Percentiles rank a stretch among this genome's conserved stretches.
phyloP scores from a whole-genome alignment of 108 stramenopile genomes.

The Cyclotella baltica region DNA sequence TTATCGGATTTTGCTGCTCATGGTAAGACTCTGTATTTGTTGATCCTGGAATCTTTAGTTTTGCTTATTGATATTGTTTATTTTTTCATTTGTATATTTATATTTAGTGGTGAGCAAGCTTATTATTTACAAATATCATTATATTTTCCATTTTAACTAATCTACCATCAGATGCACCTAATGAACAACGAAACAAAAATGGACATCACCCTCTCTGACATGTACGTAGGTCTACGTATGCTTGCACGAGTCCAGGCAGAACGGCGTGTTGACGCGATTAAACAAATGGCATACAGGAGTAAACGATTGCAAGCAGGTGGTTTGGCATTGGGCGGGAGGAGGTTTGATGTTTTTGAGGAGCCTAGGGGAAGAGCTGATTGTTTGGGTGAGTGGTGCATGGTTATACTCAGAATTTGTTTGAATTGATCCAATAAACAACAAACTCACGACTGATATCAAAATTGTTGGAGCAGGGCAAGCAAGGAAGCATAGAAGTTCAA shows the following conservation, averaged over 20 bases:
- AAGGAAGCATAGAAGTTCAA: not conserved
- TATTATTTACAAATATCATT: not conserved
- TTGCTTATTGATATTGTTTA: not conserved
- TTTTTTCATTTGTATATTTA: not conserved
- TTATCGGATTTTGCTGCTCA: slow-evolving; percentile 1
- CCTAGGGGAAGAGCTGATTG: not conserved
- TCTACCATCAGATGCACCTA: slow-evolving; percentile 24
- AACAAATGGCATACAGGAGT: not conserved
- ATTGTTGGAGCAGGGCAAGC: no score
- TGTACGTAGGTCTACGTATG: slow-evolving; percentile 26
- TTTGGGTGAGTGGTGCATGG: not conserved
- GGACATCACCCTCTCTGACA: slow-evolving; percentile 23
- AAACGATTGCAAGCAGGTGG: not conserved
- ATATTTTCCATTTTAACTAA: not conserved
- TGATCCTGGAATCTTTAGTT: no score
- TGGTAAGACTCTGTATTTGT: no score
- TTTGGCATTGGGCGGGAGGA: no score
- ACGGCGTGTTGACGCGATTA: slow-evolving; percentile 9
- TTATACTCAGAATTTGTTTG: not conserved
- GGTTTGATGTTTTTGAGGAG: no score
- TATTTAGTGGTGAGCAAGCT: not conserved
- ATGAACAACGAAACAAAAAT: slow-evolving; percentile 24
- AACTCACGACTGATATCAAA: not conserved
- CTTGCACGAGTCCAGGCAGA: slow-evolving; percentile 25
- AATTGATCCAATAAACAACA: not conserved